phyloP scores from a whole-genome alignment of 2,329 filamentous ascomycete species.

The Curvularia sp. region DNA sequence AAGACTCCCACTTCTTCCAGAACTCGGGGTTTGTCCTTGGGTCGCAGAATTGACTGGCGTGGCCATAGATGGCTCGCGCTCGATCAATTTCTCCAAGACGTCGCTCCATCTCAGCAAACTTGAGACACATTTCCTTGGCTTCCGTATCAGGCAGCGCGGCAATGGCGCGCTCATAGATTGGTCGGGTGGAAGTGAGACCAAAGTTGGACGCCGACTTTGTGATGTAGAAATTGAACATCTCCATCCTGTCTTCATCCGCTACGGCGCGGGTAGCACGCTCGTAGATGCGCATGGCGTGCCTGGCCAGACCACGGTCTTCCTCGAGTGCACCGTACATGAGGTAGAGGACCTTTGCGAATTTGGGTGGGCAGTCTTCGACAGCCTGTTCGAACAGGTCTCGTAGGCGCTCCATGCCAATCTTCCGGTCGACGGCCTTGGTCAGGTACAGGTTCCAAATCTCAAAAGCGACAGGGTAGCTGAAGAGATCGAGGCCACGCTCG shows the following conservation, averaged over 20 bases:
- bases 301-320: slow-evolving; percentile 90
- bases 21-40: slow-evolving; percentile 87
- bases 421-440: slow-evolving; percentile 94
- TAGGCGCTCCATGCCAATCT: slow-evolving; percentile 92
- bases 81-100: slow-evolving; percentile 92
- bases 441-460: slow-evolving; percentile 98
- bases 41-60: slow-evolving; percentile 97
- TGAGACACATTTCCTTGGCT: slow-evolving; percentile 97
- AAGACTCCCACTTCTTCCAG: slow-evolving; percentile 96
- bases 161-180: slow-evolving; percentile 96
- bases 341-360: slow-evolving; percentile 94
- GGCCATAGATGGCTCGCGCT: slow-evolving; percentile 92
- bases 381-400: slow-evolving; percentile 97
- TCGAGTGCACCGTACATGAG: slow-evolving; percentile 98
- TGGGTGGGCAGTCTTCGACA: slow-evolving; percentile 90
- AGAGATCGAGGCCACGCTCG: slow-evolving; percentile 94
- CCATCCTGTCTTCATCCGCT: slow-evolving; percentile 88
- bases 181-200: slow-evolving; percentile 88
- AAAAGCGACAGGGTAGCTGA: slow-evolving; percentile 97
- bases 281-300: slow-evolving; percentile 99
- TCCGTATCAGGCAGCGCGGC: slow-evolving; percentile 90
- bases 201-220: slow-evolving; percentile 99
- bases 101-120: slow-evolving; percentile 97
- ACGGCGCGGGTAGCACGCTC: slow-evolving; percentile 95
- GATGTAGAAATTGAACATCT: slow-evolving; percentile 99